Conservation (phyloP, 495 filamentous ascomycete species). For the Venustampulla echinocandica region DNA sequence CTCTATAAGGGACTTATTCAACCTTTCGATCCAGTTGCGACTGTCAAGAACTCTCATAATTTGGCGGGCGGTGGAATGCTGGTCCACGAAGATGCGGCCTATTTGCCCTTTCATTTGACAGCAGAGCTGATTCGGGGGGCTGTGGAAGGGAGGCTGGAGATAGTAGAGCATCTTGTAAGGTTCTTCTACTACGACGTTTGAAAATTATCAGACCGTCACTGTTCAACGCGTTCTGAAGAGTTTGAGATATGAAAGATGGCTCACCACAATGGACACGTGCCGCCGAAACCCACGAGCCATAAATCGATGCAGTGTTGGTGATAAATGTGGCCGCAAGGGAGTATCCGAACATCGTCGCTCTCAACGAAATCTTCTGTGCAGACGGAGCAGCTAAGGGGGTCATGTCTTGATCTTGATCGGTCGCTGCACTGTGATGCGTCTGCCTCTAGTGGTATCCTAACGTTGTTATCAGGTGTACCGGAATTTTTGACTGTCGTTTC, state of each 20-base stretch:
- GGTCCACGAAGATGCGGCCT: no score
- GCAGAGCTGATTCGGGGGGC: neutral
- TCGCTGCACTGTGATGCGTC: neutral
- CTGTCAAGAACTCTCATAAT: no score
- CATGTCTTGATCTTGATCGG: neutral
- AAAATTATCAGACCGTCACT: neutral
- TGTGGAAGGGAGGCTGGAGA: neutral
- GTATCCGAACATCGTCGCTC: constrained; percentile 79
- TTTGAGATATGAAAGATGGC: constrained; percentile 9
- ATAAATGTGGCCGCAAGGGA: constrained; percentile 90
- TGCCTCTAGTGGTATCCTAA: neutral
- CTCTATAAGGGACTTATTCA: no score
- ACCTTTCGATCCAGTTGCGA: no score
- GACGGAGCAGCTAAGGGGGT: constrained; percentile 53
- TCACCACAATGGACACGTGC: constrained; percentile 88
- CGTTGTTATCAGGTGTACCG: neutral
- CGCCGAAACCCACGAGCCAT: constrained; percentile 87
- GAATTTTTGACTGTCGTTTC: neutral
- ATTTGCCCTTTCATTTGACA: no score
- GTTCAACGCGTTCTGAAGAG: neutral
- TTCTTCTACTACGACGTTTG: neutral
- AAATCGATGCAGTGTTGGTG: constrained; percentile 90
- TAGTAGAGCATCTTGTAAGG: neutral
- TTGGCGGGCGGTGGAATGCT: no score
- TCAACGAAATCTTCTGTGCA: constrained; percentile 85